Percentiles rank a stretch among this genome's conserved stretches.
Conservation (phyloP, 176 grass and related monocot species). For the Puya raimondii region DNA sequence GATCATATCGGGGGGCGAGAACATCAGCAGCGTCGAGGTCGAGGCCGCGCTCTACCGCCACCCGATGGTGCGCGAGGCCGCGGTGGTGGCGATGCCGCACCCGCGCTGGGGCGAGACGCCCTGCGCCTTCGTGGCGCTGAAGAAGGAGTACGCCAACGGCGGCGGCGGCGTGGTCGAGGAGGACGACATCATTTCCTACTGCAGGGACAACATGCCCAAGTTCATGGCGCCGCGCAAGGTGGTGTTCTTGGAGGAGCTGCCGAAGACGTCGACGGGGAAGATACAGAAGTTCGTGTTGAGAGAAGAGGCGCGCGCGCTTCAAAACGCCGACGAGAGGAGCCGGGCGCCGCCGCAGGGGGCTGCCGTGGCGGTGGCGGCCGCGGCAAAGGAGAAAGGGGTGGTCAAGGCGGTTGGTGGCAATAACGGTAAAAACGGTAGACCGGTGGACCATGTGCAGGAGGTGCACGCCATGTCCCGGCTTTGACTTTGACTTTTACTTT, state of each 20-base stretch:
- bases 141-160: constrained; percentile 20
- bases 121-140: constrained; percentile 32
- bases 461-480: no score
- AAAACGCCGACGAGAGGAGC: not conserved
- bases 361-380: not conserved
- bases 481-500: no score
- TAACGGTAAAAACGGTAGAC: not conserved
- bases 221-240: constrained; percentile 64
- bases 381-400: not conserved
- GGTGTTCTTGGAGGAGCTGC: constrained; percentile 50
- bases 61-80: constrained; percentile 42
- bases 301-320: constrained; percentile 16
- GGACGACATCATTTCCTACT: constrained; percentile 41
- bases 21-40: constrained; percentile 75
- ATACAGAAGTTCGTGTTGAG: constrained; percentile 43
- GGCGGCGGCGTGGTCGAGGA: constrained; percentile 21
- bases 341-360: not conserved
- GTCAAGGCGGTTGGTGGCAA: not conserved
- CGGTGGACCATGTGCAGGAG: not conserved
- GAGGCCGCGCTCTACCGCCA: constrained; percentile 44
- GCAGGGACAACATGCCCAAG: constrained; percentile 33
- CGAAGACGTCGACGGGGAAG: constrained; percentile 52
- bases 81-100: constrained; percentile 48
- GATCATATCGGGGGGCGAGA: constrained; percentile 76
- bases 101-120: constrained; percentile 40